Evolutionary conservation across 176 grass and related monocot species (phyloP).

Genomic region (Thinopyrum elongatum): DNA sequence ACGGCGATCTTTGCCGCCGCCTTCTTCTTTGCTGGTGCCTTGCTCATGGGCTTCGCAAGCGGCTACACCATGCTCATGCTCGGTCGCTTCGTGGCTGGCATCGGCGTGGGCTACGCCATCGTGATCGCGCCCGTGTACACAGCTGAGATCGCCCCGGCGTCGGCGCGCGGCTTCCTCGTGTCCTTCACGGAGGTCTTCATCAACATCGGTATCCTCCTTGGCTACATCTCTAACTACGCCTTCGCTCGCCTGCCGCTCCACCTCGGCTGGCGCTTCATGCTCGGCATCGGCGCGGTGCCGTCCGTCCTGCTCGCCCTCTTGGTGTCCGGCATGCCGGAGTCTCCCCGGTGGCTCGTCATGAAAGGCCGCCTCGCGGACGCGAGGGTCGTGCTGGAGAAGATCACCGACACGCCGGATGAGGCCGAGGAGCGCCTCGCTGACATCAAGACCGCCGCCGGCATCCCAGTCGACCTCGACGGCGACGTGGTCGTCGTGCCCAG

Average conservation of each 20-base stretch:
- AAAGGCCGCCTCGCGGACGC: conserved; percentile 66
- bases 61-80: conserved; percentile 53
- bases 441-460: conserved; percentile 57
- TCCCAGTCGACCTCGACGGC: conserved; percentile 30
- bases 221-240: conserved; percentile 59
- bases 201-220: conserved; percentile 66
- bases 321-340: conserved; percentile 62
- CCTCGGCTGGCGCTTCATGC: conserved; percentile 75
- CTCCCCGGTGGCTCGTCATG: conserved; percentile 70
- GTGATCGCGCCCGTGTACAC: conserved; percentile 70
- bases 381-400: conserved; percentile 43
- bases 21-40: conserved; percentile 53
- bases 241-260: conserved; percentile 38
- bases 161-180: conserved; percentile 48
- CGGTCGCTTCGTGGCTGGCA: conserved; percentile 52
- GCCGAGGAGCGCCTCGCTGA: conserved; percentile 42
- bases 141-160: conserved; percentile 60
- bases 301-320: conserved; percentile 46
- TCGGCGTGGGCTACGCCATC: conserved; percentile 65
- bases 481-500: conserved; percentile 42
- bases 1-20: conserved; percentile 49
- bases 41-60: conserved; percentile 58
- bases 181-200: conserved; percentile 69
- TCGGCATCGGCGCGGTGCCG: conserved; percentile 55
- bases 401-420: conserved; percentile 46